Conservation (phyloP, 768 basidiomycete species). For the Boletus rubropictus region DNA sequence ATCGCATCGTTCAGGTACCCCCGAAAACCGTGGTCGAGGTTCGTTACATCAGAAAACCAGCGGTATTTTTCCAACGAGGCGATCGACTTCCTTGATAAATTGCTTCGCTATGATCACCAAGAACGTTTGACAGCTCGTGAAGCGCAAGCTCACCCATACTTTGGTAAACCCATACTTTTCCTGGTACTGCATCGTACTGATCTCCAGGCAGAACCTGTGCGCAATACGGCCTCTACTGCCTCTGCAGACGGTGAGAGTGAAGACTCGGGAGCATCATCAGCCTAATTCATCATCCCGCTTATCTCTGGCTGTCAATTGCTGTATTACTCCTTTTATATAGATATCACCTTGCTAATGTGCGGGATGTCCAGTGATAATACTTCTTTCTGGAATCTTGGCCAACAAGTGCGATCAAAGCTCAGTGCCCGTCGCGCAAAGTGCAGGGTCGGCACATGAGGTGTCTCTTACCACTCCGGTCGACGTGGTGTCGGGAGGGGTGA, state of each 20-base stretch:
- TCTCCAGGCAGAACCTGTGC: conserved; percentile 56
- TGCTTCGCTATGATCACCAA: conserved; percentile 95
- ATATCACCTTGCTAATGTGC: conserved; percentile 22
- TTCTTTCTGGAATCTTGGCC: conserved; percentile 10
- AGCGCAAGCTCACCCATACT: conserved; percentile 90
- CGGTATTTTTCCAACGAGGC: conserved; percentile 96
- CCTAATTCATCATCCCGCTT: conserved; percentile 26
- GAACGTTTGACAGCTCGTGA: conserved; percentile 93
- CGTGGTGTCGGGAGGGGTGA: too few relatives aligned
- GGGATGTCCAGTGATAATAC: conserved; percentile 19
- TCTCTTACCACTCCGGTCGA: not conserved
- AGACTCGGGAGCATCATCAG: conserved; percentile 31
- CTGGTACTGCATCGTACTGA: conserved; percentile 15
- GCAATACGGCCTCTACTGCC: conserved; percentile 40
- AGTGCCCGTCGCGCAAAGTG: conserved; percentile 6
- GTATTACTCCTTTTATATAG: conserved; percentile 34
- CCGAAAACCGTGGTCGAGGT: conserved; percentile 91
- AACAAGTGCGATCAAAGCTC: conserved; percentile 19
- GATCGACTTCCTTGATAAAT: conserved; percentile 91
- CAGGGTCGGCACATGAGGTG: conserved; percentile 10
- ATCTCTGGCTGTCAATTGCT: conserved; percentile 24
- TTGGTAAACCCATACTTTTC: conserved; percentile 46
- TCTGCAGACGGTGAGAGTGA: conserved; percentile 62
- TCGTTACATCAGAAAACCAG: conserved; percentile 94
- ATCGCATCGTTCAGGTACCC: conserved; percentile 54